Evolutionary conservation across 192 early-diverging fungal genomes (phyloP), one percentile per base, ranked within the genome.

Genomic region (Entomortierella lignicola): DNA sequence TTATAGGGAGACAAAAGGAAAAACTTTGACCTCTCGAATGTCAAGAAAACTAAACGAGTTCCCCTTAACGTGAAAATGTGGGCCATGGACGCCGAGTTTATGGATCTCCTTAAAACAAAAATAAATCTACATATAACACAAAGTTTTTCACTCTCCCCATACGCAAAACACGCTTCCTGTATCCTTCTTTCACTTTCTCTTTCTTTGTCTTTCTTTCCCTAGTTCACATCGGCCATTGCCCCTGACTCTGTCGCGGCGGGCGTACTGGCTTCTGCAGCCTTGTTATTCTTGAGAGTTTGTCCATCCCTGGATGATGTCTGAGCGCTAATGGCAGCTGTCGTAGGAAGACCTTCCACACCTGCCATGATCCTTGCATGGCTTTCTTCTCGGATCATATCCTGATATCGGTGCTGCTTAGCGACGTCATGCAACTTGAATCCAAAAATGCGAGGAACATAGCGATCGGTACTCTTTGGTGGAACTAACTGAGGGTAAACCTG

Each of bases 391-490:
- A 94, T 66, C 56, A 90, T 87, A 77, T 98, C 94, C 88, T 97
- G 98, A 86, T 90, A 92, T 71, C 97, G 85, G 69, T 97, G 95
- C 69, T 95, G 93, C 66, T 92, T 89, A 23, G 96, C 94, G 29
- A 89, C 89, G 23, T 86, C 84, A 82, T 99, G 95, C 42, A 99
- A 82, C 65, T 92, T 94, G 87, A 99, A 99, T 10, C 98, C 98
- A 90, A 99, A 99, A 52, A 99, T 98, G 48, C 89, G 89, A n/a
- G 98, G 98, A 43, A 96, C 89, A 73, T 97, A 97, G 51, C 95
- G 91, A 60, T 95, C 94, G 25, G 85, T 86, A 23, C 85, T 84
- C 69, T 94, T 93, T 4, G 86, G 82, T 11, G 96, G 97, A 59
- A 93, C 80, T 37, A 95, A 84, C 55, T 89, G 85, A 39, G 95